Evolutionary conservation across 768 basidiomycete species (phyloP), one percentile per base, ranked within the genome.

Genomic region (Boletus pseudopeckii): DNA sequence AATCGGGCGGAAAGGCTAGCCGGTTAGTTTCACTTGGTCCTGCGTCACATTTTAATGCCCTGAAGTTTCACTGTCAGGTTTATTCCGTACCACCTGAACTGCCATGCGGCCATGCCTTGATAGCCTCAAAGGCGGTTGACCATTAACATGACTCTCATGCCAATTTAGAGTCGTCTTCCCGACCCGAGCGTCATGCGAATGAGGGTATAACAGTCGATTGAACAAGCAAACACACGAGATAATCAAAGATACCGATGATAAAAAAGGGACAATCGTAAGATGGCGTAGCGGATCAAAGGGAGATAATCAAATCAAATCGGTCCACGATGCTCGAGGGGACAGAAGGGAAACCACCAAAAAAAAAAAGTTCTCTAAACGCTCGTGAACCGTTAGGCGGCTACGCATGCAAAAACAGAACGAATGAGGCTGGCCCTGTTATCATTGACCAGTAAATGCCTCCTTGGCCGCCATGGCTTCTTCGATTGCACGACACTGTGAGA

Each of bases 401-500:
- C 17, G 22, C 34, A n/a, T 36, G 18, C 30, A 36, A 36, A 42
- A 32, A 47, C 15, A n/a, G 14, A 24, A 44, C 17, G 15, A 26
- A 20, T 5, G 6, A 20, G 11, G 20, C 30, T 10, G 20, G 32
- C 13, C 24, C 11, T n/a, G 14, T 43, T 14, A 55, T 45, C 55
- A 53, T 32, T 10, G 26, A 39, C 34, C 40, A 32, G 24, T 18
- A 17, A 30, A 47, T 41, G 17, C 54, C 39, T 68, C 65, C 28
- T 50, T 53, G 36, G 45, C 48, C n/a, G 55, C 50, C 20, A 71
- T 55, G 20, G 45, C 50, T 57, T 82, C 78, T 71, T 90, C 88
- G 54, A 89, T 84, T 30, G 81, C 72, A 64, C 78, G 80, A 67
- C 88, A 89, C 56, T 85, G 82, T 39, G 80, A 72, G 41, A 90